Evolutionary conservation across 352 stramenopile species (phyloP).

Genomic region (Globisporangium emineosum): DNA sequence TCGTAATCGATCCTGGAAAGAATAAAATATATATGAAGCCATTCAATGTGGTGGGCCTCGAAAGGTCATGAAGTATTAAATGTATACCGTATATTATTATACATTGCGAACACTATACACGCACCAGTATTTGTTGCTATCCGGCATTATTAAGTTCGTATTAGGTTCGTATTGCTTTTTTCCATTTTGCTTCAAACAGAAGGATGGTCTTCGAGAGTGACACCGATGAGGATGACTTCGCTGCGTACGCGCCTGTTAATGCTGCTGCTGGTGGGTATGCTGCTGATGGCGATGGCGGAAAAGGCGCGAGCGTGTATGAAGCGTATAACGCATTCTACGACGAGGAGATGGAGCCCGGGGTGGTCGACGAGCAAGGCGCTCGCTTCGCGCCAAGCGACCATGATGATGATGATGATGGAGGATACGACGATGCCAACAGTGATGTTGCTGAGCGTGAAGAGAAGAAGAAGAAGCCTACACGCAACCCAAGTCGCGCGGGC

Average conservation of each 20-base stretch:
- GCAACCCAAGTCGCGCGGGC: background rate
- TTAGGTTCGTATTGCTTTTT: background rate
- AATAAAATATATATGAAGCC: background rate
- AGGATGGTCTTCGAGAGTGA: slow-evolving; percentile 8
- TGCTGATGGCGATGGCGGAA: background rate
- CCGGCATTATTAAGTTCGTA: no score
- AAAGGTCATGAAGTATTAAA: slow-evolving; percentile 3
- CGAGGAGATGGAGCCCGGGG: slow-evolving; percentile 11
- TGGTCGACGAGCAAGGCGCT: background rate
- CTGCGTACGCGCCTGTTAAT: background rate
- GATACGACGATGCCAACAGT: background rate
- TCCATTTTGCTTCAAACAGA: no score
- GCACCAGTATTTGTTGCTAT: no score
- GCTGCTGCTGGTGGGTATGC: background rate
- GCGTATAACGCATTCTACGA: slow-evolving; percentile 21
- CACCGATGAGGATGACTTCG: slow-evolving; percentile 7
- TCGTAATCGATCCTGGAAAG: no score
- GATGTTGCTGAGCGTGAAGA: background rate
- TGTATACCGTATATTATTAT: no score
- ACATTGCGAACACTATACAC: no score
- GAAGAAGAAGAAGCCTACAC: no score
- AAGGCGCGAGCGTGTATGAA: slow-evolving; percentile 6
- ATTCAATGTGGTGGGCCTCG: background rate
- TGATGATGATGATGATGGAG: background rate
- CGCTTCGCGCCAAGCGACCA: background rate